A percentile compares a stretch with the other conserved stretches of the same genome.
phyloP scores from a whole-genome alignment of 83 land plant genomes.

The Thuja plicata region DNA sequence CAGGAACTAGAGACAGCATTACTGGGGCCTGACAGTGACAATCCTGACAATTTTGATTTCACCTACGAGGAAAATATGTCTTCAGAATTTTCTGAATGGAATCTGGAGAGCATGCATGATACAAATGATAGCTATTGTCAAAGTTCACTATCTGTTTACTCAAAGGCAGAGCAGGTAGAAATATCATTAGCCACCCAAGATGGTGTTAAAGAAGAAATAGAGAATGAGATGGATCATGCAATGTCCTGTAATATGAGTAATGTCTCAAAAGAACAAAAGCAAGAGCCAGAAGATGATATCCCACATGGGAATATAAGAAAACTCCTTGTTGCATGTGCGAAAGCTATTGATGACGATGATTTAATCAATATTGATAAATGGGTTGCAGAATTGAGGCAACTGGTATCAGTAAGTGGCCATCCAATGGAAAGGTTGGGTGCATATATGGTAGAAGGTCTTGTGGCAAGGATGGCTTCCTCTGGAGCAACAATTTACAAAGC shows the following conservation, averaged over 20 bases:
- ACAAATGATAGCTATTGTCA: constrained; percentile 13
- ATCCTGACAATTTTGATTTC: constrained; percentile 24
- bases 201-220: constrained; percentile 11
- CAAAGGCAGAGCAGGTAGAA: constrained; percentile 10
- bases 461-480: constrained; percentile 44
- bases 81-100: constrained; percentile 31
- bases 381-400: constrained; percentile 37
- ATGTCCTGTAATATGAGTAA: neutral
- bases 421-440: constrained; percentile 70
- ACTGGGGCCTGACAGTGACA: constrained; percentile 59
- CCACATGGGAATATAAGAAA: constrained; percentile 36
- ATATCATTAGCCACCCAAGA: neutral
- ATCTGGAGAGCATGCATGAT: constrained; percentile 7
- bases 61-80: constrained; percentile 6
- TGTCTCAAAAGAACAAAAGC: neutral
- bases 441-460: constrained; percentile 72
- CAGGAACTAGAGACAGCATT: constrained; percentile 50
- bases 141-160: constrained; percentile 11
- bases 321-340: constrained; percentile 48
- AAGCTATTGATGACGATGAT: constrained; percentile 39
- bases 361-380: constrained; percentile 24
- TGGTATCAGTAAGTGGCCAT: constrained; percentile 61
- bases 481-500: constrained; percentile 56
- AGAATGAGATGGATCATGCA: constrained; percentile 2
- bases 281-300: constrained; percentile 32